Evolutionary conservation across 176 grass and related monocot genomes (phyloP).

Genomic region (Rhynchospora pubera): DNA sequence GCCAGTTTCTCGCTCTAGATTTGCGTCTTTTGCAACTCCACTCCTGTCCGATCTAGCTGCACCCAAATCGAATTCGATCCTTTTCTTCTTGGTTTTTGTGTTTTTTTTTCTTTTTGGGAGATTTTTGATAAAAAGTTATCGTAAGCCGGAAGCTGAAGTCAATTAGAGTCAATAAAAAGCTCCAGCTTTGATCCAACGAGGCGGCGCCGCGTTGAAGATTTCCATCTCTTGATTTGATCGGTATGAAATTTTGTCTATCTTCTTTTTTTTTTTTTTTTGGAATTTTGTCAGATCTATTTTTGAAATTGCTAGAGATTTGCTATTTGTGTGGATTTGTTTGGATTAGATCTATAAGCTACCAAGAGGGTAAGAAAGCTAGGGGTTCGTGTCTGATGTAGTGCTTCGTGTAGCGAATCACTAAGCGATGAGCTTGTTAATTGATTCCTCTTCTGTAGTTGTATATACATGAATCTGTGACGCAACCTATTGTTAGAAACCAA

Average conservation of each 20-base stretch:
- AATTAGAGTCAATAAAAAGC: neutral
- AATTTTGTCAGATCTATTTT: conserved; percentile 2
- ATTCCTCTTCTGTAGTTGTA: neutral
- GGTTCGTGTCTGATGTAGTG: neutral
- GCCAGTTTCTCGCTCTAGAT: neutral
- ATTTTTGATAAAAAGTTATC: too few species aligned
- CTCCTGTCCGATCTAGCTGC: neutral
- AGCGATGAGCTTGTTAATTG: neutral
- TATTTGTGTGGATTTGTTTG: neutral
- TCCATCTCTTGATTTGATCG: neutral
- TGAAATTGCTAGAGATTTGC: neutral
- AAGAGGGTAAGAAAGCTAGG: neutral
- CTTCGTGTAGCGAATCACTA: neutral
- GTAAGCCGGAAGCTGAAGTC: neutral
- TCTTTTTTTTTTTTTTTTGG: too few species aligned
- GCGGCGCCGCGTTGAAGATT: neutral
- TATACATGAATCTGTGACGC: neutral
- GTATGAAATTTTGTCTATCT: neutral
- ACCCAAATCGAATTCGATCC: neutral
- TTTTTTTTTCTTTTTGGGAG: neutral
- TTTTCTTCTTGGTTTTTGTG: neutral
- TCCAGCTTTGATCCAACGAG: neutral
- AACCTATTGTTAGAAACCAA: neutral
- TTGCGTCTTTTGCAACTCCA: neutral
- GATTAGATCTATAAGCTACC: neutral